Evolutionary conservation across 2,329 filamentous ascomycete genomes (phyloP).

Genomic region (Xenoacremonium recifei): DNA sequence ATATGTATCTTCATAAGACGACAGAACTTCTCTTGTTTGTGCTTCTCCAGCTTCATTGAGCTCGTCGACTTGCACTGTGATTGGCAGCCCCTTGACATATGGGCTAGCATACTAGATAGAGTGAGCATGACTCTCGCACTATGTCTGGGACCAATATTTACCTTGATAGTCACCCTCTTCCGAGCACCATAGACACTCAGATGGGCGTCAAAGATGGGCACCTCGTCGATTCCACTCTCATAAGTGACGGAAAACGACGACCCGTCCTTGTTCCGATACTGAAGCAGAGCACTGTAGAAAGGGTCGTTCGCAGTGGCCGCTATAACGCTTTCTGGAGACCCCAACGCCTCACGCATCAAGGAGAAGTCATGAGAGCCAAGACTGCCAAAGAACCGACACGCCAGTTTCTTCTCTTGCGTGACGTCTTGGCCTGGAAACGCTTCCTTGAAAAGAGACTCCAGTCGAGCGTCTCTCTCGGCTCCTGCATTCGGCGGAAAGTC

Average conservation of each 20-base stretch:
- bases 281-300: not conserved
- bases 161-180: conserved; percentile 50
- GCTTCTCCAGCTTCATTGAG: conserved; percentile 29
- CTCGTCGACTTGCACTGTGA: conserved; percentile 43
- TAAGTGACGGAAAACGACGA: conserved; percentile 47
- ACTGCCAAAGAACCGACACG: conserved; percentile 45
- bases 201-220: conserved; percentile 49
- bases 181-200: conserved; percentile 46
- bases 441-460: too few relatives aligned
- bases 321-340: conserved; percentile 17
- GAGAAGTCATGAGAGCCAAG: conserved; percentile 52
- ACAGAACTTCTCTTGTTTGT: conserved; percentile 21
- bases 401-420: too few relatives aligned
- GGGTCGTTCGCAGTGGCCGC: not conserved
- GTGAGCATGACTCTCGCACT: too few relatives aligned
- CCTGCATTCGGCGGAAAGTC: too few relatives aligned
- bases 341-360: conserved; percentile 45
- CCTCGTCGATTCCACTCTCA: conserved; percentile 50
- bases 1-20: conserved; percentile 40
- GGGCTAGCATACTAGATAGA: conserved; percentile 54
- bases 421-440: too few relatives aligned
- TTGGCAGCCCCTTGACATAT: conserved; percentile 48
- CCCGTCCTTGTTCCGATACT: not conserved
- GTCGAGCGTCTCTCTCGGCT: too few relatives aligned
- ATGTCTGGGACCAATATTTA: too few relatives aligned